These are phyloP conservation scores for Epichloe gansuensis DNA, from an alignment of 2,329 filamentous ascomycete species.

Conservation along the genomic window DNA sequence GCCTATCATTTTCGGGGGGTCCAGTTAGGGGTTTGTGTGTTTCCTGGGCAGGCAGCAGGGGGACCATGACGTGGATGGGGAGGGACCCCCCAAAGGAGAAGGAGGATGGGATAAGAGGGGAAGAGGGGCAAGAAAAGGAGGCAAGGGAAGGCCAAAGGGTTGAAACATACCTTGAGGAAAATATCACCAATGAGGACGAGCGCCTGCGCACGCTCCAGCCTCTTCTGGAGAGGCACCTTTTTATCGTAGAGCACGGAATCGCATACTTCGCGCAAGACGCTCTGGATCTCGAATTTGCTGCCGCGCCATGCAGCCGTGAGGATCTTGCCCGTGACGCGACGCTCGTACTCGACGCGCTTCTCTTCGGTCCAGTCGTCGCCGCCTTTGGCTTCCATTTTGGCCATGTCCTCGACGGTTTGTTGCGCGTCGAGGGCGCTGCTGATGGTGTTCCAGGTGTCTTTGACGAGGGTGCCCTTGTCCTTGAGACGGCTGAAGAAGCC, in stretches of 20 bases:
- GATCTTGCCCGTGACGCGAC: conserved; percentile 93
- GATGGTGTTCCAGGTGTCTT: conserved; percentile 98
- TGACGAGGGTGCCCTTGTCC: conserved; percentile 92
- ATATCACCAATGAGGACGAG: conserved; percentile 81
- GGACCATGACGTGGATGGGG: too few species aligned
- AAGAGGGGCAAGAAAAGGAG: neutral
- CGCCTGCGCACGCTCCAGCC: conserved; percentile 81
- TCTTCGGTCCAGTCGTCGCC: conserved; percentile 98
- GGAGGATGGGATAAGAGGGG: too few species aligned
- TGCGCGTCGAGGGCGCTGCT: conserved; percentile 92
- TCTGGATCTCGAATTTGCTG: conserved; percentile 95
- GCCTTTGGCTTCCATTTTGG: conserved; percentile 82
- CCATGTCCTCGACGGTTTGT: conserved; percentile 99
- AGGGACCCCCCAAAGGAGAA: too few species aligned
- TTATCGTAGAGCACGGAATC: conserved; percentile 71
- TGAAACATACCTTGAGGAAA: conserved; percentile 59
- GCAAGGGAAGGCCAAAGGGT: neutral
- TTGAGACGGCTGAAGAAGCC: conserved; percentile 90
- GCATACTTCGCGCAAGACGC: conserved; percentile 87
- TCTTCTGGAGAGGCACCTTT: conserved; percentile 69
- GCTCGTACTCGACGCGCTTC: conserved; percentile 90
- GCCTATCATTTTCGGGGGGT: conserved; percentile 40
- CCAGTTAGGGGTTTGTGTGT: too few species aligned
- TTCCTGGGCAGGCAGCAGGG: too few species aligned
- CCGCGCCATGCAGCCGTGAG: conserved; percentile 92